A percentile compares a stretch with the other conserved stretches of the same genome.
Conservation (phyloP, 192 early-diverging fungal genomes). For the Mortierella antarctica region DNA sequence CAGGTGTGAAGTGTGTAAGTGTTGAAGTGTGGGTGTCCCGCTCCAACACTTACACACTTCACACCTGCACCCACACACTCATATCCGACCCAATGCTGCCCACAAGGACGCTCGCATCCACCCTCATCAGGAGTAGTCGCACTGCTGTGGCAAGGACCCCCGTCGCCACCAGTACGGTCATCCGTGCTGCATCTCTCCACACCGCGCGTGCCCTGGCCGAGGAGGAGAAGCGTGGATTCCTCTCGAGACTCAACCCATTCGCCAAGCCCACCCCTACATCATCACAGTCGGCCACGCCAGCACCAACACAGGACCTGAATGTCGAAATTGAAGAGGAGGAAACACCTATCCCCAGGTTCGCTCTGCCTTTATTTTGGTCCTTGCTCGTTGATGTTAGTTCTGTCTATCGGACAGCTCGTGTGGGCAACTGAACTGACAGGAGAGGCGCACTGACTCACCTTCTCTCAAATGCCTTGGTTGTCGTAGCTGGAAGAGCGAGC, state of each 20-base stretch:
- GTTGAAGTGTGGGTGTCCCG: too few relatives aligned
- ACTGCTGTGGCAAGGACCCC: neutral
- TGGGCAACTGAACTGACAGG: neutral
- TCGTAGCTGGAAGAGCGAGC: slow-evolving; percentile 50
- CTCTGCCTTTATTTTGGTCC: neutral
- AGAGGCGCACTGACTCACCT: neutral
- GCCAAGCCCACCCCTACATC: slow-evolving; percentile 15
- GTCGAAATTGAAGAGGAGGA: slow-evolving; percentile 45
- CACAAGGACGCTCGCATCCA: neutral
- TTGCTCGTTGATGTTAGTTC: neutral
- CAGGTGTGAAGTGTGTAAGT: too few relatives aligned
- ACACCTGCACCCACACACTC: too few relatives aligned
- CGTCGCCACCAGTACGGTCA: neutral
- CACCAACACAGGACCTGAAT: slow-evolving; percentile 28
- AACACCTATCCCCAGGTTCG: slow-evolving; percentile 24
- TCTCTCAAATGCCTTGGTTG: neutral
- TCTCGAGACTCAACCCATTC: slow-evolving; percentile 50
- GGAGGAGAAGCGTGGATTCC: slow-evolving; percentile 46
- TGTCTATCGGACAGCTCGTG: neutral
- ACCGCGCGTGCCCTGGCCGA: slow-evolving; percentile 16
- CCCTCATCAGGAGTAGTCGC: neutral
- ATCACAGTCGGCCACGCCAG: neutral
- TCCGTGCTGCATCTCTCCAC: slow-evolving; percentile 19
- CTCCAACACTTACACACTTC: too few relatives aligned
- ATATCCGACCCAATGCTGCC: too few relatives aligned